Evolutionary conservation across 495 filamentous ascomycete species (phyloP), one percentile per base, ranked within the genome.

Genomic region (Penicillium soppii): DNA sequence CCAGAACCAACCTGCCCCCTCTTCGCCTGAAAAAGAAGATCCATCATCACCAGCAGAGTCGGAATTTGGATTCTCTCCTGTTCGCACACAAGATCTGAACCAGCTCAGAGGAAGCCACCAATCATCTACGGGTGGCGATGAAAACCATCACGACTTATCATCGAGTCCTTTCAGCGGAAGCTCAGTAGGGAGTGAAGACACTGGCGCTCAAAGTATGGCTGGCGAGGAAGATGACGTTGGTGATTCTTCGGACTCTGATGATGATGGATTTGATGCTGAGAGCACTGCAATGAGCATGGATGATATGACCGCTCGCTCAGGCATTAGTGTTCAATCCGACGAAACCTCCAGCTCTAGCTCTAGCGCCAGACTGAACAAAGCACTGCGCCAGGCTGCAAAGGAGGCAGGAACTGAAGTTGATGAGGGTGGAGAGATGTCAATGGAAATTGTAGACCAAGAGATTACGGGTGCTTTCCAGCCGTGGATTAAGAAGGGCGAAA

Each of bases 361-460:
- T 2, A 90, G 80, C 47, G 82, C 76, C 20, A 80, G 82, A 21
- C 68, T 96, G 9, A 90, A 96, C 45, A 82, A 88, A 42, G 85
- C 84, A 30, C 72, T 96, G n/a, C 79, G 84, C 40, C 81, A 86
- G 52, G 91, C 91, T 4, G 82, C 89, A 7, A 80, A 78, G 39
- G 79, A 82, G 62, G 90, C 91, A 22, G 88, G 83, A 15, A 89
- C 84, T 0, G 71, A 77, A 15, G 72, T 86, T 33, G 82, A 84
- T 13, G 72, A 81, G 43, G 73, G 78, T 47, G 76, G 71, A 19
- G 82, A 89, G 9, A 75, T 88, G 49, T 81, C 80, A 2, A 79
- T 88, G 68, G 88, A 89, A 42, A 84, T 91, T 36, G 88, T 87
- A 6, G 85, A 89, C 47, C 88, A 94, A 53, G 84, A 91, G 47